Conservation (phyloP, 371 early-diverging fungal species). For the Rhizopus sp. region DNA sequence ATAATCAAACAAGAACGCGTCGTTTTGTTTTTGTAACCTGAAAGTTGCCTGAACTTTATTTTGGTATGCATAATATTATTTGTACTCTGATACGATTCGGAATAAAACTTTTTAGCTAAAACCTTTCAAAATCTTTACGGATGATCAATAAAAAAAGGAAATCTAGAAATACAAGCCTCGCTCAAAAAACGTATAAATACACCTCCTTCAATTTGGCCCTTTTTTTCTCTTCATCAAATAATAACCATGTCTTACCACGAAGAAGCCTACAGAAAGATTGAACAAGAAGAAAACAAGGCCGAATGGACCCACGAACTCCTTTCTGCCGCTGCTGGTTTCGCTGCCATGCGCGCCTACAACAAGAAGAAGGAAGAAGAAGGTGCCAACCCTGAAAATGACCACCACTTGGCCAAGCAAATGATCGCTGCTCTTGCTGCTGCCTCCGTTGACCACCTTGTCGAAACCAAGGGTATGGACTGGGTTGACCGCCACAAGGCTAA, state of each 20-base stretch:
- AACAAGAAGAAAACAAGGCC: constrained; percentile 25
- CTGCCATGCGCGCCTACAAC: constrained; percentile 43
- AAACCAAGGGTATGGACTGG: constrained; percentile 48
- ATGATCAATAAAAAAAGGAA: constrained; percentile 2
- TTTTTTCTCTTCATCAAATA: constrained; percentile 1
- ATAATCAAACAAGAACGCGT: too few species aligned
- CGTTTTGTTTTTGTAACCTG: too few species aligned
- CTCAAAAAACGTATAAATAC: not conserved
- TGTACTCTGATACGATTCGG: not conserved
- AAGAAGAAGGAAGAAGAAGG: constrained; percentile 25
- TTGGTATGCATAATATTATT: not conserved
- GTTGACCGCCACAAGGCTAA: constrained; percentile 48
- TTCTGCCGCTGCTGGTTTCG: constrained; percentile 52
- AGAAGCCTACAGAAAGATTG: constrained; percentile 37
- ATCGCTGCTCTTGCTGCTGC: constrained; percentile 43
- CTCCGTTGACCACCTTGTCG: constrained; percentile 32
- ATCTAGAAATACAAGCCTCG: not conserved
- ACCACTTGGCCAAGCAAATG: constrained; percentile 46
- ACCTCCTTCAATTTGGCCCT: not conserved
- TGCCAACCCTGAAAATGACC: constrained; percentile 19
- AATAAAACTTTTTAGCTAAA: too few species aligned
- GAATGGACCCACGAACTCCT: constrained; percentile 47
- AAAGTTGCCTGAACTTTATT: too few species aligned
- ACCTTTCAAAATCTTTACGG: not conserved
- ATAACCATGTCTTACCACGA: constrained; percentile 36